Evolutionary conservation across 2,329 filamentous ascomycete species (phyloP).

Genomic region (Arthroderma sp.): DNA sequence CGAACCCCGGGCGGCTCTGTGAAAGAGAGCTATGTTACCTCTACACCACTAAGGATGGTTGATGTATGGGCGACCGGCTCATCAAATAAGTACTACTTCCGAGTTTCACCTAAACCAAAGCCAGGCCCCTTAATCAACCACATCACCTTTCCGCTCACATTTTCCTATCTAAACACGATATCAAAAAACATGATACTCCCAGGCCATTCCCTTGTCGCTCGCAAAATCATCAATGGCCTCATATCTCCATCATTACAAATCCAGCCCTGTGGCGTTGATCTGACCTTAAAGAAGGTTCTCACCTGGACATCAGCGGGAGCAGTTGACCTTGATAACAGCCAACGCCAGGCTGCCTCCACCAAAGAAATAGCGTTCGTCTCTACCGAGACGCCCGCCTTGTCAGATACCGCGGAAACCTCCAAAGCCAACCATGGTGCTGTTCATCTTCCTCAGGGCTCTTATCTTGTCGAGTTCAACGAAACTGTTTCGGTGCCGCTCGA

Average conservation of each 20-base stretch:
- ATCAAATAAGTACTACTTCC: not conserved
- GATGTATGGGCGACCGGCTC: not conserved
- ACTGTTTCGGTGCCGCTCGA: slow-evolving; percentile 28
- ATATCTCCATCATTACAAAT: not conserved
- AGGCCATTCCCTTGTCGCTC: slow-evolving; percentile 1
- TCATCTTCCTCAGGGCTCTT: slow-evolving; percentile 22
- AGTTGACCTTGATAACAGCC: slow-evolving; percentile 15
- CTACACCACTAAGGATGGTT: slow-evolving; percentile 10
- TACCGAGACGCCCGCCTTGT: slow-evolving; percentile 12
- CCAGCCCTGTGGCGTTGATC: slow-evolving; percentile 20
- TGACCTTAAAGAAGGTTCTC: slow-evolving; percentile 17
- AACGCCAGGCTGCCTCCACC: slow-evolving; percentile 16
- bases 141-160: no score
- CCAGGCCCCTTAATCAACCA: no score
- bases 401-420: not conserved
- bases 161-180: not conserved
- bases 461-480: slow-evolving; percentile 34
- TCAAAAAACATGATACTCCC: slow-evolving; percentile 3
- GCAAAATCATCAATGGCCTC: slow-evolving; percentile 5
- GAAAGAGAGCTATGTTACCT: slow-evolving; percentile 11
- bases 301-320: slow-evolving; percentile 15
- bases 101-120: no score
- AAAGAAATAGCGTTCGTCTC: not conserved
- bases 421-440: slow-evolving; percentile 8
- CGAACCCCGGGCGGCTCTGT: slow-evolving; percentile 10